phyloP scores from a whole-genome alignment of 768 basidiomycete species.

The Suillus placidus region DNA sequence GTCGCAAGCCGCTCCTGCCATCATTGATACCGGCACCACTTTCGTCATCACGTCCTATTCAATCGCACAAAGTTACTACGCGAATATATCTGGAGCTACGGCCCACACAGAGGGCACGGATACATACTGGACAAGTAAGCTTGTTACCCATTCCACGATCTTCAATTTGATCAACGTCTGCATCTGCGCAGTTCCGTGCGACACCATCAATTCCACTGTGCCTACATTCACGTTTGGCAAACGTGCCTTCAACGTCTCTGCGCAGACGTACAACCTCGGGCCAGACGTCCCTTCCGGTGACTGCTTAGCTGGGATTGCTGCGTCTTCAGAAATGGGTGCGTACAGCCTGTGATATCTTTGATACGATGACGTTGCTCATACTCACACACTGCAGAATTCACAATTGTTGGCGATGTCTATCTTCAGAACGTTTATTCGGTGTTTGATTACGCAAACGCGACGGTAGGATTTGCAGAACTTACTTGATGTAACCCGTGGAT shows the following conservation, averaged over 20 bases:
- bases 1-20: slow-evolving; percentile 16
- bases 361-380: slow-evolving; percentile 1
- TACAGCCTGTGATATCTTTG: slow-evolving; percentile 1
- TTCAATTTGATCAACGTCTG: background rate
- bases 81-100: slow-evolving; percentile 25
- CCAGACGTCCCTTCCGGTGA: slow-evolving; percentile 18
- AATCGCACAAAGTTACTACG: slow-evolving; percentile 28
- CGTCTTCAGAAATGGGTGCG: slow-evolving; percentile 14
- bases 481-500: background rate
- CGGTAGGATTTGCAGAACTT: slow-evolving; percentile 42
- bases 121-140: slow-evolving; percentile 37
- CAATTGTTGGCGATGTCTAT: slow-evolving; percentile 33
- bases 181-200: slow-evolving; percentile 21
- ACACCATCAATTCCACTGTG: slow-evolving; percentile 20
- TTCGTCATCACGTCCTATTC: slow-evolving; percentile 20
- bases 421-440: slow-evolving; percentile 26
- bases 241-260: slow-evolving; percentile 34
- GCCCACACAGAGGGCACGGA: slow-evolving; percentile 10
- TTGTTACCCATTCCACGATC: background rate
- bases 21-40: slow-evolving; percentile 39
- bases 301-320: slow-evolving; percentile 36
- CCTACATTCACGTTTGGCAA: slow-evolving; percentile 38
- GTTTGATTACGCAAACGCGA: slow-evolving; percentile 30
- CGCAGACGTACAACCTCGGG: slow-evolving; percentile 43
- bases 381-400: slow-evolving; percentile 13